Conservation (phyloP, 371 early-diverging fungal species). For the Mucor mucedo region DNA sequence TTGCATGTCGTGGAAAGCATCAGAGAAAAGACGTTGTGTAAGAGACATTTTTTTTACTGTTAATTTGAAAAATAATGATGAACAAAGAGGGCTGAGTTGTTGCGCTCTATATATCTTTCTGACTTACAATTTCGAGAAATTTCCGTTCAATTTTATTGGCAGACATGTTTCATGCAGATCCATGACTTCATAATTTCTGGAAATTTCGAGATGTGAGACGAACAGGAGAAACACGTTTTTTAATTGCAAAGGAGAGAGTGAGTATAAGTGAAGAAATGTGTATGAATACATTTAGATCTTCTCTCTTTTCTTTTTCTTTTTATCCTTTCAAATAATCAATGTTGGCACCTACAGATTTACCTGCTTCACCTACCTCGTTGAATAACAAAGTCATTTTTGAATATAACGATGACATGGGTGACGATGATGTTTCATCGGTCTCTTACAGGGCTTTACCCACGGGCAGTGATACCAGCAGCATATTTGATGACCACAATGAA, state of each 20-base stretch:
- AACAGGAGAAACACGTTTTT: background rate
- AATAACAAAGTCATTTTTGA: background rate
- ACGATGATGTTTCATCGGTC: constrained; percentile 8
- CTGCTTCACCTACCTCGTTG: background rate
- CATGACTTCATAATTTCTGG: background rate
- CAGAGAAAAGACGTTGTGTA: constrained; percentile 36
- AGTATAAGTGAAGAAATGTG: background rate
- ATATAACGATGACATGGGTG: background rate
- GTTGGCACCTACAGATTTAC: background rate
- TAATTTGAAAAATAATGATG: background rate
- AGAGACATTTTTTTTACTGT: constrained; percentile 30
- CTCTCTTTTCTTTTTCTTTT: background rate
- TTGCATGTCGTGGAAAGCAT: constrained; percentile 42
- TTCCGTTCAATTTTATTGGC: background rate
- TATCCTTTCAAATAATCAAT: background rate
- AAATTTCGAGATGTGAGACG: background rate
- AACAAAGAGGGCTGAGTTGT: background rate
- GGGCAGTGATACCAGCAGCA: background rate
- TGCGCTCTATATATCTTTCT: background rate
- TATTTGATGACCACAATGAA: constrained; percentile 5
- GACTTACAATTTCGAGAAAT: background rate
- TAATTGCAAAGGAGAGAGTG: background rate
- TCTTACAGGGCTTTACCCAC: constrained; percentile 4
- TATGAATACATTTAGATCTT: background rate
- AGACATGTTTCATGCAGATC: too few relatives aligned